phyloP scores from a whole-genome alignment of 192 early-diverging fungal species.

The Coemansia sp. region DNA sequence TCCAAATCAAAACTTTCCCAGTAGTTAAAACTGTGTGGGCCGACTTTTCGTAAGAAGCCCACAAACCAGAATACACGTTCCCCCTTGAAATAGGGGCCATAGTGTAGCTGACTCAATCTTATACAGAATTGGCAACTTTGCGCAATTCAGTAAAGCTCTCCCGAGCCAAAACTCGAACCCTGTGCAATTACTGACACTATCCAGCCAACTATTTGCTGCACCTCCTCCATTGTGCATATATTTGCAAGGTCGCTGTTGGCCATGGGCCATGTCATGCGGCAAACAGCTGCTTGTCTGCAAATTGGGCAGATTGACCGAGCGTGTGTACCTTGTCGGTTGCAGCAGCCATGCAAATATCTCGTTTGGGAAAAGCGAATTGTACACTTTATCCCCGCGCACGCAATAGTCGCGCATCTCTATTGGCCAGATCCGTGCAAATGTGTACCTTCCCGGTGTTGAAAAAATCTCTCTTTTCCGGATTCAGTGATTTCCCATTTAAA shows the following conservation, averaged over 20 bases:
- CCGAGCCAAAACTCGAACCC: neutral
- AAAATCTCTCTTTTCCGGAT: neutral
- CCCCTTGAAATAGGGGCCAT: too few relatives aligned
- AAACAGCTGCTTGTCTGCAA: neutral
- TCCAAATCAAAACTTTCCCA: too few relatives aligned
- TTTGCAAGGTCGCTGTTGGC: neutral
- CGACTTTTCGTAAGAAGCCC: too few relatives aligned
- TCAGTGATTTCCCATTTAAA: constrained; percentile 1
- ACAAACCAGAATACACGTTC: too few relatives aligned
- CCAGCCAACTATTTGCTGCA: neutral
- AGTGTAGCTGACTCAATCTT: too few relatives aligned
- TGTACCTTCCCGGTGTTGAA: constrained; percentile 6
- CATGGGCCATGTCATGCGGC: neutral
- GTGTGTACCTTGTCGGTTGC: constrained; percentile 6
- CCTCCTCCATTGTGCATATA: neutral
- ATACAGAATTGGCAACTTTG: neutral
- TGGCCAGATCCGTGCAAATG: neutral
- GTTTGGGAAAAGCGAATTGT: neutral
- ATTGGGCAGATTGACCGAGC: neutral
- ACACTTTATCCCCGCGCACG: neutral
- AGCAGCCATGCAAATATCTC: neutral
- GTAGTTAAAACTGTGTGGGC: too few relatives aligned
- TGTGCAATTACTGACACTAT: neutral
- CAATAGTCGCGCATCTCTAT: constrained; percentile 2
- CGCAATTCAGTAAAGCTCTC: neutral